phyloP scores from a whole-genome alignment of 805 yeast species.

The Metschnikowia santaceciliae region DNA sequence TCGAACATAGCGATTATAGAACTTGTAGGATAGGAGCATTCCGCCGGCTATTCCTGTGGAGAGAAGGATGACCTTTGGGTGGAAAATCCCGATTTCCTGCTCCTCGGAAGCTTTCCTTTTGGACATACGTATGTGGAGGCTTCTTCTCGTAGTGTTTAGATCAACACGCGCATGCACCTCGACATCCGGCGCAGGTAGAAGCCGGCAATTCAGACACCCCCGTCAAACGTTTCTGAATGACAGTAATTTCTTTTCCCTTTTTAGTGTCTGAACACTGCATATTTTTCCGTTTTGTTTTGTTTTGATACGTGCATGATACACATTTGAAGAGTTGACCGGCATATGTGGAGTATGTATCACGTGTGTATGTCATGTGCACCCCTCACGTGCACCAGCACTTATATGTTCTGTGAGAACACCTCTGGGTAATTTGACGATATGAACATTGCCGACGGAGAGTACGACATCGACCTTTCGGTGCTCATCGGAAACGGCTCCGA shows the following conservation, averaged over 20 bases:
- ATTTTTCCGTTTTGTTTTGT: neutral
- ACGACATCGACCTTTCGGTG: slow-evolving; percentile 36
- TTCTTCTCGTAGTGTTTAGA: neutral
- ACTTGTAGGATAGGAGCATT: slow-evolving; percentile 24
- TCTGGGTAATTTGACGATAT: slow-evolving; percentile 11
- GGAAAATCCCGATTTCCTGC: slow-evolving; percentile 19
- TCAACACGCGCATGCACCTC: slow-evolving; percentile 1
- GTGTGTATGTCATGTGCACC: neutral
- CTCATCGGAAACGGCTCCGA: slow-evolving; percentile 10
- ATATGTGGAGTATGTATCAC: neutral
- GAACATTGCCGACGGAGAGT: slow-evolving; percentile 42
- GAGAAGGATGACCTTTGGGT: slow-evolving; percentile 38
- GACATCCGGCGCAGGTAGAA: neutral
- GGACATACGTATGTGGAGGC: slow-evolving; percentile 1
- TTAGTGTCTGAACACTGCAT: neutral
- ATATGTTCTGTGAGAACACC: slow-evolving; percentile 1
- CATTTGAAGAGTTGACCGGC: too few species aligned
- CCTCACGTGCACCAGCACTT: neutral
- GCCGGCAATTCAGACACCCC: neutral
- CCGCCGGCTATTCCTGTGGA: slow-evolving; percentile 33
- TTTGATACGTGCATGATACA: neutral
- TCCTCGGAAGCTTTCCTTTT: neutral
- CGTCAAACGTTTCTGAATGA: too few species aligned
- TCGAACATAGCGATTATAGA: slow-evolving; percentile 31
- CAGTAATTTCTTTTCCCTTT: neutral